Conservation (phyloP, 495 filamentous ascomycete species). For the Tirmania nivea region DNA sequence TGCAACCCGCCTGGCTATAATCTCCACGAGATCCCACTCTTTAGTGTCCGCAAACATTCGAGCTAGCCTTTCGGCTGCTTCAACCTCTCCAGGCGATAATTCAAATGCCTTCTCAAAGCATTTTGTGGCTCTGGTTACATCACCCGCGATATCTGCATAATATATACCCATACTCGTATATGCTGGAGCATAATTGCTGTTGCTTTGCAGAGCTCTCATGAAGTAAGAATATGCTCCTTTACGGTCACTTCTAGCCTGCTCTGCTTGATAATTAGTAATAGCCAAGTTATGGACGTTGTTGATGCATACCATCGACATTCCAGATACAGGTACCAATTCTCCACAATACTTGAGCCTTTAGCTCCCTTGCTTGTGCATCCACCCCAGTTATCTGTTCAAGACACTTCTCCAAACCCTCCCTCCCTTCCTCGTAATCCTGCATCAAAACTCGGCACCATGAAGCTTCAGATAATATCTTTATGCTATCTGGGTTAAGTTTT, state of each 20-base stretch:
- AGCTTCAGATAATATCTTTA: constrained; percentile 56
- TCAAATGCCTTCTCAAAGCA: constrained; percentile 98
- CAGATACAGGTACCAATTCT: constrained; percentile 76
- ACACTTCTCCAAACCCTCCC: constrained; percentile 45
- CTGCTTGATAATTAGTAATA: constrained; percentile 3
- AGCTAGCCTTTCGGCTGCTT: constrained; percentile 73
- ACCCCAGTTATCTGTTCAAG: constrained; percentile 32
- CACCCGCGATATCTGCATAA: constrained; percentile 75
- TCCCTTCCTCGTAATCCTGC: constrained; percentile 43
- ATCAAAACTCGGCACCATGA: constrained; percentile 79
- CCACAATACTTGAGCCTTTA: constrained; percentile 66
- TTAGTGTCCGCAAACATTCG: constrained; percentile 63
- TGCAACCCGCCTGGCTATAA: constrained; percentile 71
- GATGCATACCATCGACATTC: constrained; percentile 28
- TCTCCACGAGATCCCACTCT: constrained; percentile 93
- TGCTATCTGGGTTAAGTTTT: constrained; percentile 42
- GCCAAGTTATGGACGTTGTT: neutral
- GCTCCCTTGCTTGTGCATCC: constrained; percentile 39
- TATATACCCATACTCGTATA: constrained; percentile 92
- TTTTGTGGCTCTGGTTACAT: constrained; percentile 58
- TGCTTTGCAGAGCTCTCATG: constrained; percentile 60
- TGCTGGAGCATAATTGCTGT: constrained; percentile 74
- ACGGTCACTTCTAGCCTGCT: constrained; percentile 39
- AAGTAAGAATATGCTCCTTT: constrained; percentile 63
- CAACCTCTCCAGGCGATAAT: constrained; percentile 64